phyloP scores from a whole-genome alignment of 345 rosid genomes.

The Turritis glabra region DNA sequence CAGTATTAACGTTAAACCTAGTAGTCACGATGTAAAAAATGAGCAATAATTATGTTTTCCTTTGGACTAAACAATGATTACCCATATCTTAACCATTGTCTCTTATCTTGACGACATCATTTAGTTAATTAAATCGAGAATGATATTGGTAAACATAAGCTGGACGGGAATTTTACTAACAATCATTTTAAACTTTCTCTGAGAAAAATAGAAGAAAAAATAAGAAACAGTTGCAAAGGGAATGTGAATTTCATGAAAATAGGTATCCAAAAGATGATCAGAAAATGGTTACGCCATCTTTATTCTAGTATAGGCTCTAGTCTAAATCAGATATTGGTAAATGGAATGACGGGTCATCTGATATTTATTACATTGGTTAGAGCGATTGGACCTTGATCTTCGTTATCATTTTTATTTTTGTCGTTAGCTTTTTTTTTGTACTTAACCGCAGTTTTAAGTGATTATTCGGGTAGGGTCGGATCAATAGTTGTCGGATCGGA shows the following conservation, averaged over 20 bases:
- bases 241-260: conserved; percentile 7
- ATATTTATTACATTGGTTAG: conserved; percentile 12
- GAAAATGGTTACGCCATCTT: conserved; percentile 2
- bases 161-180: no score
- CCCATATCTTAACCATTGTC: conserved; percentile 9
- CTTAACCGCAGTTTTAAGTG: no score
- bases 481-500: no score
- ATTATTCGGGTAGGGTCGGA: no score
- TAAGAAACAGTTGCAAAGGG: background rate
- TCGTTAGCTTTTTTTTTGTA: no score
- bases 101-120: conserved; percentile 13
- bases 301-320: conserved; percentile 12
- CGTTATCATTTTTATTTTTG: no score
- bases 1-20: background rate
- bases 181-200: no score
- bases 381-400: conserved; percentile 24
- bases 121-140: background rate
- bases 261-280: conserved; percentile 6
- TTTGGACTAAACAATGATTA: conserved; percentile 17
- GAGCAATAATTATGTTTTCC: conserved; percentile 15
- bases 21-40: background rate
- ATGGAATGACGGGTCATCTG: conserved; percentile 29
- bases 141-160: background rate
- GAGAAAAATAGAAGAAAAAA: no score
- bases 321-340: conserved; percentile 38